These are phyloP conservation scores for Maudiozyma barnettii DNA, from an alignment of 805 yeast genomes.

Conservation along the genomic window DNA sequence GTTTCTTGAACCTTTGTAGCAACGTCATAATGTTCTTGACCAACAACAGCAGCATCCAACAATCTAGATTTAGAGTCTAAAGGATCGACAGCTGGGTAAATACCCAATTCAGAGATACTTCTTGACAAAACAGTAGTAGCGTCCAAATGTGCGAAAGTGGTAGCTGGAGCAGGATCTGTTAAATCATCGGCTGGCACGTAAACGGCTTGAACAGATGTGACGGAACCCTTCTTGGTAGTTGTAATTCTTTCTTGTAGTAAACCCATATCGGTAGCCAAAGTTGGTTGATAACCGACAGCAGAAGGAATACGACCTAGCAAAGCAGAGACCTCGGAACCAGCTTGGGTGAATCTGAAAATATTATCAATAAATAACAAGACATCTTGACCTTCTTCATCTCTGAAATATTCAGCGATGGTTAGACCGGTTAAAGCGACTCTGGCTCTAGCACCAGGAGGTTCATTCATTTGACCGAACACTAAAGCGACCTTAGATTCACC, in stretches of 20 bases:
- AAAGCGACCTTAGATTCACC: slow-evolving; percentile 99
- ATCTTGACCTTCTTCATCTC: slow-evolving; percentile 99
- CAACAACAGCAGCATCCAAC: slow-evolving; percentile 93
- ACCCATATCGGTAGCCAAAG: slow-evolving; percentile 99
- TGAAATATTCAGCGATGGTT: slow-evolving; percentile 99
- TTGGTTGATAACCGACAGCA: slow-evolving; percentile 99
- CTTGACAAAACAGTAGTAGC: slow-evolving; percentile 99
- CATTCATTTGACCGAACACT: slow-evolving; percentile 99
- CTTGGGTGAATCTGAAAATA: slow-evolving; percentile 99
- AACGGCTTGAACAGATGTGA: slow-evolving; percentile 99
- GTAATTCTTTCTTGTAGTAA: slow-evolving; percentile 99
- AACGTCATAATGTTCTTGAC: slow-evolving; percentile 96
- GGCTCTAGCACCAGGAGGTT: slow-evolving; percentile 99
- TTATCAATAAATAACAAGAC: slow-evolving; percentile 98
- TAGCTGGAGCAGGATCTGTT: slow-evolving; percentile 99
- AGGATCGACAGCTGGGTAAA: slow-evolving; percentile 99
- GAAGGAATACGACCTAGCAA: slow-evolving; percentile 99
- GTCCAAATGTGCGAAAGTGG: slow-evolving; percentile 99
- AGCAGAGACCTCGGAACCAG: slow-evolving; percentile 99
- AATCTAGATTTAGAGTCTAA: slow-evolving; percentile 98
- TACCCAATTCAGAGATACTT: slow-evolving; percentile 99
- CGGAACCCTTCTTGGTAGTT: slow-evolving; percentile 99
- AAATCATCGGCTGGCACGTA: slow-evolving; percentile 99
- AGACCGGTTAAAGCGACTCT: slow-evolving; percentile 99
- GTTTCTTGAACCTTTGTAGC: slow-evolving; percentile 96